Evolutionary conservation across 2,329 filamentous ascomycete genomes (phyloP).

Genomic region (Calonectria honghensis): DNA sequence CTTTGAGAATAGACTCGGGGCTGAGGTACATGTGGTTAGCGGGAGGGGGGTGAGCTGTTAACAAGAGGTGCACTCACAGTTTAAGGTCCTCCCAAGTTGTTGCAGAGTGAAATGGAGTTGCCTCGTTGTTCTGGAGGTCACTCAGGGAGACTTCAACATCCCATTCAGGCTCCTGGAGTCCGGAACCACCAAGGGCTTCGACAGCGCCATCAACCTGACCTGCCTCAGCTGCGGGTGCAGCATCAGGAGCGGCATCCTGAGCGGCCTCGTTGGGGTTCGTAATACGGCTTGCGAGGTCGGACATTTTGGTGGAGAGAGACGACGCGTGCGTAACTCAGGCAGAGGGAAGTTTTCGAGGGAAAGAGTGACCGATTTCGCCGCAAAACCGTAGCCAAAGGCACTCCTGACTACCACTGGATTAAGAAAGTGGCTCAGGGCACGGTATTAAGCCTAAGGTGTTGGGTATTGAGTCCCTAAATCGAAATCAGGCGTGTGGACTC

Average conservation of each 20-base stretch:
- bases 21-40: conserved; percentile 50
- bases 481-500: conserved; percentile 8
- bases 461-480: not conserved
- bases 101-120: conserved; percentile 90
- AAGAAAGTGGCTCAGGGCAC: conserved; percentile 35
- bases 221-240: conserved; percentile 48
- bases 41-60: not conserved
- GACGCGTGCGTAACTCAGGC: not conserved
- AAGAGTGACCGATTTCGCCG: conserved; percentile 41
- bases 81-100: conserved; percentile 90
- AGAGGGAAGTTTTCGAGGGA: conserved; percentile 37
- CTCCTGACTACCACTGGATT: conserved; percentile 4
- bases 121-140: conserved; percentile 89
- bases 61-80: conserved; percentile 72
- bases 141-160: conserved; percentile 95
- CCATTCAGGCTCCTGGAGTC: conserved; percentile 82
- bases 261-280: conserved; percentile 65
- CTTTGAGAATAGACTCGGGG: conserved; percentile 79
- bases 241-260: conserved; percentile 51
- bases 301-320: conserved; percentile 59
- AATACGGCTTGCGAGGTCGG: conserved; percentile 72
- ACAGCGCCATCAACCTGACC: conserved; percentile 62
- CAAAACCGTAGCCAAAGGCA: conserved; percentile 40
- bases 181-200: conserved; percentile 67
- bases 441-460: conserved; percentile 1